These are phyloP conservation scores for Dryadomyces quercivorus DNA, from an alignment of 2,329 filamentous ascomycete genomes.

Conservation along the genomic window DNA sequence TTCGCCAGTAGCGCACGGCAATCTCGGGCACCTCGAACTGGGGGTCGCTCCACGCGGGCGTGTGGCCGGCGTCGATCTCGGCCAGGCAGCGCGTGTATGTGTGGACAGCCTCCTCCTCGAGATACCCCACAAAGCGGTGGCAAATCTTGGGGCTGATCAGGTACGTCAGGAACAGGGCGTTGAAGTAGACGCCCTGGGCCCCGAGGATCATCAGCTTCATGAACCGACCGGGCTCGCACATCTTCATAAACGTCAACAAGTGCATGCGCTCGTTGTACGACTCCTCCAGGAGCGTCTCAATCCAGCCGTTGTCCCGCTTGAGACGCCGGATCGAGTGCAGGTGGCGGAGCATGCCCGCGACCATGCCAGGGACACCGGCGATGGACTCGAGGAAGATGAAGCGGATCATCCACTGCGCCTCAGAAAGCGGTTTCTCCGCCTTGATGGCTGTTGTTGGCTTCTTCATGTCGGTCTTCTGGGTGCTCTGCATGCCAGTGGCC, in stretches of 20 bases:
- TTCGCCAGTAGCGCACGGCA: slow-evolving; percentile 84
- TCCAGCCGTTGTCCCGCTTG: slow-evolving; percentile 93
- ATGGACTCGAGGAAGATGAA: slow-evolving; percentile 93
- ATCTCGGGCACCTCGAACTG: slow-evolving; percentile 74
- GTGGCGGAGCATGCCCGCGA: slow-evolving; percentile 87
- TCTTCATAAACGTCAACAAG: slow-evolving; percentile 71
- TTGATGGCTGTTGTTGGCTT: slow-evolving; percentile 41
- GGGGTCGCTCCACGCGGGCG: slow-evolving; percentile 65
- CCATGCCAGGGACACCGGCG: slow-evolving; percentile 93
- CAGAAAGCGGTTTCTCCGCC: slow-evolving; percentile 54
- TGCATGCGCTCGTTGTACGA: slow-evolving; percentile 93
- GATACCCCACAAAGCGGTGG: slow-evolving; percentile 91
- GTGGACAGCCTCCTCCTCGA: slow-evolving; percentile 93
- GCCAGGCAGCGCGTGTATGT: slow-evolving; percentile 85
- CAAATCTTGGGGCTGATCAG: slow-evolving; percentile 76
- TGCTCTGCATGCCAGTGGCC: slow-evolving; percentile 60
- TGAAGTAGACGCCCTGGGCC: slow-evolving; percentile 95
- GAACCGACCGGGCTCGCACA: slow-evolving; percentile 70
- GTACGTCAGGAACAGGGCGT: slow-evolving; percentile 81
- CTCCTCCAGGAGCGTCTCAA: slow-evolving; percentile 82
- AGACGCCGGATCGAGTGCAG: slow-evolving; percentile 71
- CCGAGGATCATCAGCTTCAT: slow-evolving; percentile 83
- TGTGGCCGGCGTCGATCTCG: slow-evolving; percentile 72
- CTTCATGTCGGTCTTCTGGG: slow-evolving; percentile 52
- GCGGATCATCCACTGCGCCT: slow-evolving; percentile 76